Base-by-base conservation (phyloP, 148 eudicot genomes). In the Camellia japonica region DNA sequence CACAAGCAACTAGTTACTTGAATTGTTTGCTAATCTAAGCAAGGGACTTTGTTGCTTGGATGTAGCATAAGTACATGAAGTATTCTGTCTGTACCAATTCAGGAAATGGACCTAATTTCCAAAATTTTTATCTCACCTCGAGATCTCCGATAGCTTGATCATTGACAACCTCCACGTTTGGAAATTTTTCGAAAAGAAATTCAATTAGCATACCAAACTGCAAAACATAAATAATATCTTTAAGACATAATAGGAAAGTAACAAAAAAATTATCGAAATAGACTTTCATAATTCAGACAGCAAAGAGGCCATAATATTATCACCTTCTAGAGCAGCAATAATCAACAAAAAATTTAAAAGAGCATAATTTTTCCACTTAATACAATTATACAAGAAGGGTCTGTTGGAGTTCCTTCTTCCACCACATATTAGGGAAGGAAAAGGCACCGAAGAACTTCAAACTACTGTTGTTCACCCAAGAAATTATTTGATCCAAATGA, bases 171-270 rank as follows among this genome's bases (percentile, higher is more conserved):
- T 97, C 97, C 92, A 91, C 86, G 42, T 87, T 49, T 8, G 99
- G 97, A 83, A 90, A 86, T 77, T 89, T 89, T 55, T 96, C 98
- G 74, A 89, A 92, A 38, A 96, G 88, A 81, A 75, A 94, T 78
- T 94, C 99, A 75, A 97, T 94, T 80, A 97, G 80, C 99, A 97
- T 97, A 7, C 99, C 99, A 84, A 97, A 97, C 99, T 94, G 93
- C 84, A 89, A 54, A 88, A 67, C 19, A 85, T 44, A 12, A 14
- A 77, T 19, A 13, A 59, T 56, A 63, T 41, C 15, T 54, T 85
- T 79, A 87, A 58, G 73, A 47, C 20, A 61, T 23, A 66, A 46
- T 5, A 19, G 19, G 23, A 1, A 49, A 67, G 49, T 47, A 41
- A 5, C n/a, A 49, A 30, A 19, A 30, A 30, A 43, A 59, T 23